A percentile compares a stretch with the other conserved stretches of the same genome.
Conservation (phyloP, 1,284 basidiomycete genomes). For the Thecaphora thlaspeos region DNA sequence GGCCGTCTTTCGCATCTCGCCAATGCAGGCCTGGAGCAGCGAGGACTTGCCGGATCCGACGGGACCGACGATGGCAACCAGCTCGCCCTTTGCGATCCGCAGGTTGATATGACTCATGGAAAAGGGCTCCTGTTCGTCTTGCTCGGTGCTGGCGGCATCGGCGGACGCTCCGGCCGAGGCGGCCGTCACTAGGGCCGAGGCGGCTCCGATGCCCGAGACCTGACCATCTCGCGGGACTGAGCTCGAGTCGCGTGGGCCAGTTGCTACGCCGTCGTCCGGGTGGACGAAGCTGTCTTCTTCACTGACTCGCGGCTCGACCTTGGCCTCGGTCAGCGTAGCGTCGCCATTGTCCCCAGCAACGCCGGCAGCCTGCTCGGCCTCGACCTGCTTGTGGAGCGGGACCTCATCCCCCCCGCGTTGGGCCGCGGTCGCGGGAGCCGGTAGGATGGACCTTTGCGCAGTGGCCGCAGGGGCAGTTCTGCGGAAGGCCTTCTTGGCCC, state of each 20-base stretch:
- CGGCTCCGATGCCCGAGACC: slow-evolving; percentile 2
- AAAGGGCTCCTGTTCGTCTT: slow-evolving; percentile 38
- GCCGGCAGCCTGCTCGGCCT: slow-evolving; percentile 23
- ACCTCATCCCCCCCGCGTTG: not conserved
- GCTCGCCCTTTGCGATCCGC: slow-evolving; percentile 33
- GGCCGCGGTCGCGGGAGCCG: slow-evolving; percentile 6
- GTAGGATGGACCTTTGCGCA: too few species aligned
- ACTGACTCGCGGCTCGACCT: slow-evolving; percentile 16
- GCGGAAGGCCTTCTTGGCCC: slow-evolving; percentile 16
- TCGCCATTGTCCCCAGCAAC: slow-evolving; percentile 18
- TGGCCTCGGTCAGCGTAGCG: slow-evolving; percentile 16
- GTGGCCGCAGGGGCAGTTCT: slow-evolving; percentile 23
- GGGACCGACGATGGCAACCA: slow-evolving; percentile 51
- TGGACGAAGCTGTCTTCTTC: slow-evolving; percentile 5
- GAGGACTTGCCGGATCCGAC: slow-evolving; percentile 56
- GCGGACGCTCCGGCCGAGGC: slow-evolving; percentile 10
- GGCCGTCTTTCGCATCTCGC: slow-evolving; percentile 48
- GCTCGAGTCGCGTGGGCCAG: not conserved
- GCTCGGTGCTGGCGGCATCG: slow-evolving; percentile 8
- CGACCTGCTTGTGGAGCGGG: slow-evolving; percentile 19
- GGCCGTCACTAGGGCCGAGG: not conserved
- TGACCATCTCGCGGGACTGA: slow-evolving; percentile 1
- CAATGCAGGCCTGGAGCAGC: slow-evolving; percentile 49
- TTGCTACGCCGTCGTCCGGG: slow-evolving; percentile 1
- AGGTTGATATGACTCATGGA: slow-evolving; percentile 37